A percentile compares a stretch with the other conserved stretches of the same genome.
Conservation (phyloP, 1,284 basidiomycete genomes). For the Sparassis latifolia region DNA sequence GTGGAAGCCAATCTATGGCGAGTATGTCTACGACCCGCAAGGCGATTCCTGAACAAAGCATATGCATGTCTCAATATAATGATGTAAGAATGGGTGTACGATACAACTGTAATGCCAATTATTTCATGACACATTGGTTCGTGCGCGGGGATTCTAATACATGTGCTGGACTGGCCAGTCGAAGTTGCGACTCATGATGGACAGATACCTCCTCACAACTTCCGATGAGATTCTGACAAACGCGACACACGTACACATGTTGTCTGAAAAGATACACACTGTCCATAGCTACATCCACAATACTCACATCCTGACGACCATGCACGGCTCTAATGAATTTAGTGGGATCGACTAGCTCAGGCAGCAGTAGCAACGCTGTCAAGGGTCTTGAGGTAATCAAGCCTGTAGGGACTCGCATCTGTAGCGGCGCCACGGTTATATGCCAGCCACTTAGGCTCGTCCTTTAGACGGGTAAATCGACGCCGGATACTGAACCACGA, state of each 20-base stretch:
- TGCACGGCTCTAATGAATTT: too few relatives aligned
- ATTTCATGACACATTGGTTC: not conserved
- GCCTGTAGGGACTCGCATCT: slow-evolving; percentile 57
- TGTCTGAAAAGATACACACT: too few relatives aligned
- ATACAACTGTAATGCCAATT: not conserved
- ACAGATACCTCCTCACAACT: too few relatives aligned
- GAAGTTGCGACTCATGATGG: too few relatives aligned
- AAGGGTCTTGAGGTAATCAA: slow-evolving; percentile 46
- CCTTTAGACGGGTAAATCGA: slow-evolving; percentile 35
- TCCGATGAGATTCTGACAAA: too few relatives aligned
- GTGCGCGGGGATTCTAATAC: too few relatives aligned
- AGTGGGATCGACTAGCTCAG: not conserved
- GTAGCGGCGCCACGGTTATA: slow-evolving; percentile 58
- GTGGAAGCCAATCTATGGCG: slow-evolving; percentile 59
- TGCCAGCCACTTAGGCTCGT: slow-evolving; percentile 84
- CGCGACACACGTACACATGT: too few relatives aligned
- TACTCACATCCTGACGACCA: too few relatives aligned
- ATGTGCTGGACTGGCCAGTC: too few relatives aligned
- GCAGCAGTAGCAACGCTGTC: slow-evolving; percentile 17
- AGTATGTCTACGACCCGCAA: slow-evolving; percentile 57
- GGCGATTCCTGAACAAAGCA: slow-evolving; percentile 29
- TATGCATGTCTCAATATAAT: too few relatives aligned
- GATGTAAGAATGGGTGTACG: not conserved
- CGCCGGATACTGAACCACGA: not conserved
- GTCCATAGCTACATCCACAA: too few relatives aligned